phyloP scores from a whole-genome alignment of 108 stramenopile species.

The Cylindrotheca fusiformis region DNA sequence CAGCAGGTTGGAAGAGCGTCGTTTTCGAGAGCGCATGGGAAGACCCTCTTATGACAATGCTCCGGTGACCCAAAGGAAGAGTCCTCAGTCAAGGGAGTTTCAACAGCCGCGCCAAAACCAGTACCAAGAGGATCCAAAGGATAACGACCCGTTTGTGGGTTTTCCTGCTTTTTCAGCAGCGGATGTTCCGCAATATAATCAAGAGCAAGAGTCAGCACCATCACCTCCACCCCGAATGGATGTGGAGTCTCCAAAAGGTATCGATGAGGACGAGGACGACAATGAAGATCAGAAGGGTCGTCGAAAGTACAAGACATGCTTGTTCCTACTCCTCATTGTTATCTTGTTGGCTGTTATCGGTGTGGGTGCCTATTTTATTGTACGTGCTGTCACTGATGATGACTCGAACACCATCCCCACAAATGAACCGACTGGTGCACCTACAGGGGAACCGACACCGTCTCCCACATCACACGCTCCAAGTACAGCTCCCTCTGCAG shows the following conservation, averaged over 20 bases:
- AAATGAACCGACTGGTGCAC: not conserved
- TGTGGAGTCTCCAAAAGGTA: not conserved
- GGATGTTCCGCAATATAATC: not conserved
- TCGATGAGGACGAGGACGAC: too few relatives aligned
- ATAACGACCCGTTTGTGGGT: too few relatives aligned
- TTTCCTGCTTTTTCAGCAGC: too few relatives aligned
- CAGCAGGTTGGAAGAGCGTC: too few relatives aligned
- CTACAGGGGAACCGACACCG: not conserved
- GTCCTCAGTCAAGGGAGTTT: too few relatives aligned
- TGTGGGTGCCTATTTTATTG: not conserved
- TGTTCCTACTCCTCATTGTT: not conserved
- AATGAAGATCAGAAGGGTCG: not conserved
- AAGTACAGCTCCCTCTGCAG: too few relatives aligned
- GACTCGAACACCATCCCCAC: conserved; percentile 2
- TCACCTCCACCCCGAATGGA: not conserved
- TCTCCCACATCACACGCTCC: too few relatives aligned
- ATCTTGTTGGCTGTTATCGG: not conserved
- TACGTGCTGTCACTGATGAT: not conserved
- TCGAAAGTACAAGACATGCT: not conserved
- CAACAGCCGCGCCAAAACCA: too few relatives aligned
- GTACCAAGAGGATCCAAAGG: too few relatives aligned
- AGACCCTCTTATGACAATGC: too few relatives aligned
- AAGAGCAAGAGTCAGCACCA: not conserved
- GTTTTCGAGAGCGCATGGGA: too few relatives aligned
- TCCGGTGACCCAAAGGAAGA: too few relatives aligned